Conservation (phyloP, 225 moss, liverwort and hornwort species). For the Polytrichum formosum region DNA sequence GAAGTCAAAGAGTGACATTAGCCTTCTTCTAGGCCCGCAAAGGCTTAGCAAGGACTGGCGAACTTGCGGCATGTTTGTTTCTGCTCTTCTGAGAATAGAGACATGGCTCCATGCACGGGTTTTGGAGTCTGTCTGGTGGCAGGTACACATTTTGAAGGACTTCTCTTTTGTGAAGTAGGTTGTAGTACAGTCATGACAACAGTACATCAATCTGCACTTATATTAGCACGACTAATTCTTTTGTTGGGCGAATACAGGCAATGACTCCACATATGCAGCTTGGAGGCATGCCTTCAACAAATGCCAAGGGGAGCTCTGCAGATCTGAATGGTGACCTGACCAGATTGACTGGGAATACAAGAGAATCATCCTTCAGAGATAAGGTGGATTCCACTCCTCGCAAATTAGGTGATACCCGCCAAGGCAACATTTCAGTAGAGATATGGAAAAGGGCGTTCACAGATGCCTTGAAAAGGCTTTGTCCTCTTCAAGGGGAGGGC, state of each 20-base stretch:
- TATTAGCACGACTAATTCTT: background rate
- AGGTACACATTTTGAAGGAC: constrained; percentile 26
- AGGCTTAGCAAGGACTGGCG: constrained; percentile 33
- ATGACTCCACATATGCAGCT: constrained; percentile 62
- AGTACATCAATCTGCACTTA: background rate
- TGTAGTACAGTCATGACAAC: background rate
- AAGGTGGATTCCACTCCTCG: constrained; percentile 24
- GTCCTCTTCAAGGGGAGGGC: constrained; percentile 65
- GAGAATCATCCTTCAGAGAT: constrained; percentile 22
- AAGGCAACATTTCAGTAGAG: constrained; percentile 58
- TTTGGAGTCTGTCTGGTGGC: constrained; percentile 67
- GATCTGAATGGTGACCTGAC: constrained; percentile 23
- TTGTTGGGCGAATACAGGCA: constrained; percentile 26
- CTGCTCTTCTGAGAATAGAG: constrained; percentile 53
- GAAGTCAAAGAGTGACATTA: constrained; percentile 6
- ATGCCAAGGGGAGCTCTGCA: constrained; percentile 2
- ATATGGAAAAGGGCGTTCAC: constrained; percentile 66
- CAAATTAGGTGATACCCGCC: constrained; percentile 59
- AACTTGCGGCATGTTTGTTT: constrained; percentile 25
- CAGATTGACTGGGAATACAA: constrained; percentile 38
- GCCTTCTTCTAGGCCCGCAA: constrained; percentile 6
- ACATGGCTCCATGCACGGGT: constrained; percentile 56
- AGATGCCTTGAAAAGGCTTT: constrained; percentile 44
- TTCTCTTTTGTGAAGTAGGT: background rate
- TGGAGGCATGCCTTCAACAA: background rate